Evolutionary conservation across 2,329 filamentous ascomycete genomes (phyloP).

Genomic region (Epichloe scottii): DNA sequence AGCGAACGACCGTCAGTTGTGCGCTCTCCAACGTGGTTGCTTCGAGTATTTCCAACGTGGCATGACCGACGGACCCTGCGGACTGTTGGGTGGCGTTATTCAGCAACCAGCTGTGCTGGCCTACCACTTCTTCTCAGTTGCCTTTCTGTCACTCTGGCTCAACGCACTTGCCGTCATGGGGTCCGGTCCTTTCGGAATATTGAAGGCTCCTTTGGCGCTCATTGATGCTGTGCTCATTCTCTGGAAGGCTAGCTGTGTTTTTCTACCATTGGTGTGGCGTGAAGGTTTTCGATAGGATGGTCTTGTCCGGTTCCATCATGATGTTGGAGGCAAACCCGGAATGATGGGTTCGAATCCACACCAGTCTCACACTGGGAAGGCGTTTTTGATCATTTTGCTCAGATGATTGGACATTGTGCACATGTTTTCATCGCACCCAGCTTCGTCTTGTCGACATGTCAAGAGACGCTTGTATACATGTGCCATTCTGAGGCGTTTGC

Average conservation of each 20-base stretch:
- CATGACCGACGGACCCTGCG: slow-evolving; percentile 65
- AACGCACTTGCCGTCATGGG: slow-evolving; percentile 28
- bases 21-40: slow-evolving; percentile 75
- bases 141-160: slow-evolving; percentile 73
- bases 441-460: not conserved
- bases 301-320: no score
- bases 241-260: slow-evolving; percentile 69
- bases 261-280: slow-evolving; percentile 67
- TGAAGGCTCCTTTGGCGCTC: slow-evolving; percentile 45
- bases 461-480: not conserved
- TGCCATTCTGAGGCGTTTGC: not conserved
- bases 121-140: slow-evolving; percentile 91
- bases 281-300: slow-evolving; percentile 35
- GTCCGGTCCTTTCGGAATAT: slow-evolving; percentile 22
- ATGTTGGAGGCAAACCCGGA: not conserved
- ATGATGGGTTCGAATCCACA: not conserved
- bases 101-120: slow-evolving; percentile 65
- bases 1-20: slow-evolving; percentile 65
- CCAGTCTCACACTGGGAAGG: not conserved
- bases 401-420: not conserved
- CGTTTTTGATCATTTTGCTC: not conserved
- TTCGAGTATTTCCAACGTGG: slow-evolving; percentile 81
- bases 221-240: slow-evolving; percentile 58
- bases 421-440: not conserved
- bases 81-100: slow-evolving; percentile 71